phyloP scores from a whole-genome alignment of 768 basidiomycete species.

The Tricholoma terreum region DNA sequence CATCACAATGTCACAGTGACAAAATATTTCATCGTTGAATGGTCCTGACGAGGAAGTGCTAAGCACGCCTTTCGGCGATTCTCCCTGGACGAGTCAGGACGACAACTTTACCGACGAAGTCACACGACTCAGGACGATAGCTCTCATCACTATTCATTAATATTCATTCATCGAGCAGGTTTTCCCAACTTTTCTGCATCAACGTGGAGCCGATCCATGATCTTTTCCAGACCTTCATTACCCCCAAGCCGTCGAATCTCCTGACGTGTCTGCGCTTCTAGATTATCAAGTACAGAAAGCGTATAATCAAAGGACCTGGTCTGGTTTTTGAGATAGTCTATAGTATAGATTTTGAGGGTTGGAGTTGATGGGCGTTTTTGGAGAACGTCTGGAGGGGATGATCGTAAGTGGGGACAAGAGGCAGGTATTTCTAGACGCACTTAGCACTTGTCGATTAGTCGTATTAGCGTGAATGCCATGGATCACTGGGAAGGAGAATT shows the following conservation, averaged over 20 bases:
- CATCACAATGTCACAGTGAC: too few relatives aligned
- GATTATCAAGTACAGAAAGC: conserved; percentile 55
- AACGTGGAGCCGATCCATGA: conserved; percentile 54
- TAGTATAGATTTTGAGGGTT: conserved; percentile 76
- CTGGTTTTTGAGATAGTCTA: conserved; percentile 69
- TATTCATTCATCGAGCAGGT: not conserved
- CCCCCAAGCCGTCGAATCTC: conserved; percentile 80
- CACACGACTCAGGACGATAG: too few relatives aligned
- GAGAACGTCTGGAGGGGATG: conserved; percentile 62
- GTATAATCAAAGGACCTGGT: conserved; percentile 92
- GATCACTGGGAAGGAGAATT: conserved; percentile 95
- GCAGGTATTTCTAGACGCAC: conserved; percentile 42
- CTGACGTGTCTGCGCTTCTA: conserved; percentile 63
- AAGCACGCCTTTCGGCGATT: too few relatives aligned
- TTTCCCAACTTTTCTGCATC: conserved; percentile 10
- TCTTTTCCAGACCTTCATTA: conserved; percentile 56
- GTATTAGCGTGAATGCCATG: conserved; percentile 82
- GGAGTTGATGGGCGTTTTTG: conserved; percentile 83
- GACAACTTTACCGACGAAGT: too few relatives aligned
- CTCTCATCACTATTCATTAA: too few relatives aligned
- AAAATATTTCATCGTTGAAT: too few relatives aligned
- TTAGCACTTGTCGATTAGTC: conserved; percentile 77
- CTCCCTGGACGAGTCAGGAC: too few relatives aligned
- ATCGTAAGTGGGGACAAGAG: not conserved
- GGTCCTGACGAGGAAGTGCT: too few relatives aligned